A percentile compares a stretch with the other conserved stretches of the same genome.
These are phyloP conservation scores for Fusarium illudens DNA, from an alignment of 2,329 filamentous ascomycete species.

Conservation along the genomic window DNA sequence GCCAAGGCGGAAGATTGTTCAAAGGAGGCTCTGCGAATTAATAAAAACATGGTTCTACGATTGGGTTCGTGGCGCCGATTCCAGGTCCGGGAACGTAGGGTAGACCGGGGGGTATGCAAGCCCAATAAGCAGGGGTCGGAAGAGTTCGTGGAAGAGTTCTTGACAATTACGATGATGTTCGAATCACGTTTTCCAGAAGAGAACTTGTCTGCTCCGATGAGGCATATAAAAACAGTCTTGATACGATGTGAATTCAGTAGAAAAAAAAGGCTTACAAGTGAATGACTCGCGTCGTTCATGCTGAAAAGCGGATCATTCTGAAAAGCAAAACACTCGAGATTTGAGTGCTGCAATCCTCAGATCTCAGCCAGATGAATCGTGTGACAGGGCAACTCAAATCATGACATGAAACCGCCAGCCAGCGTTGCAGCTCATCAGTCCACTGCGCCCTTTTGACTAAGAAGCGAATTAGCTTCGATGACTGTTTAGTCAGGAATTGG, in stretches of 20 bases:
- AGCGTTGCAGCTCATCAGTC: neutral
- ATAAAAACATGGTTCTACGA: neutral
- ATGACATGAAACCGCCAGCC: neutral
- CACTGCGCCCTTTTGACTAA: neutral
- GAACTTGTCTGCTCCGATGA: neutral
- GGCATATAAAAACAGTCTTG: neutral
- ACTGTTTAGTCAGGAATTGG: neutral
- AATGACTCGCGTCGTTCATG: neutral
- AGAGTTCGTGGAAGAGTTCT: neutral
- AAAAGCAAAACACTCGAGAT: neutral
- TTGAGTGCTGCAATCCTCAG: neutral
- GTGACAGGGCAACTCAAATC: neutral
- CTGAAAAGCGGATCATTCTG: neutral
- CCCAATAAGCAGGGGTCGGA: neutral
- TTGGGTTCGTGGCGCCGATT: neutral
- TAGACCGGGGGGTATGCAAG: neutral
- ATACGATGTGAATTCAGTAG: neutral
- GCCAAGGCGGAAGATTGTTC: constrained; percentile 9
- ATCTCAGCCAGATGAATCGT: neutral
- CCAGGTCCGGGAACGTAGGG: neutral
- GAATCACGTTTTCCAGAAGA: neutral
- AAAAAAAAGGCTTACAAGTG: too few relatives aligned
- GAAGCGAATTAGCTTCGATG: neutral
- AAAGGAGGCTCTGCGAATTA: neutral
- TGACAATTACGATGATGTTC: neutral